Conservation (phyloP, 2,329 filamentous ascomycete species). For the Pezicula radicicola region DNA sequence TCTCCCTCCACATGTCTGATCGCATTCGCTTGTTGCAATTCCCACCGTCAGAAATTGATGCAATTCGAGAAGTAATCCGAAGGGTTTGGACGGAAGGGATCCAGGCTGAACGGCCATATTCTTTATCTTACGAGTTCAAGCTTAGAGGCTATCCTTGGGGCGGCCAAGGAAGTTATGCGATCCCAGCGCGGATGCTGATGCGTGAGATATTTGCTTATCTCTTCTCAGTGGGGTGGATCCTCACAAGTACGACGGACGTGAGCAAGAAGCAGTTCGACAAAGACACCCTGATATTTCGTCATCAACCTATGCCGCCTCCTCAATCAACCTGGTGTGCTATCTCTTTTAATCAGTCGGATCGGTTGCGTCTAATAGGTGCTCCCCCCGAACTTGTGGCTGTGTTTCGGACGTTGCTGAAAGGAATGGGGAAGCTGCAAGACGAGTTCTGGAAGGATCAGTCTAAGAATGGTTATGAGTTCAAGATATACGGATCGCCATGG, state of each 20-base stretch:
- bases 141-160: slow-evolving; percentile 33
- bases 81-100: slow-evolving; percentile 29
- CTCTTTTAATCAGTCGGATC: slow-evolving; percentile 28
- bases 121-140: slow-evolving; percentile 33
- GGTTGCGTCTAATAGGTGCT: slow-evolving; percentile 32
- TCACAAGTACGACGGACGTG: slow-evolving; percentile 32
- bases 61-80: slow-evolving; percentile 23
- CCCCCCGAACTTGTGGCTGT: slow-evolving; percentile 15
- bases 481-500: slow-evolving; percentile 32
- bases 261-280: slow-evolving; percentile 30
- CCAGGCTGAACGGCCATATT: slow-evolving; percentile 28
- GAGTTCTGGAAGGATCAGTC: slow-evolving; percentile 21
- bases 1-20: slow-evolving; percentile 28
- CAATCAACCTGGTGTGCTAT: slow-evolving; percentile 34
- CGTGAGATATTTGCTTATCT: slow-evolving; percentile 29
- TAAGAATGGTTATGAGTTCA: slow-evolving; percentile 26
- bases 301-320: slow-evolving; percentile 31
- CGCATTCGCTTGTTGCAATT: slow-evolving; percentile 35
- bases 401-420: slow-evolving; percentile 14
- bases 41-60: slow-evolving; percentile 22
- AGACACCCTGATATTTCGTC: slow-evolving; percentile 35
- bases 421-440: slow-evolving; percentile 13
- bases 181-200: slow-evolving; percentile 29
- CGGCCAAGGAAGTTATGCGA: slow-evolving; percentile 22
- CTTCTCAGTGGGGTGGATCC: slow-evolving; percentile 34